Conservation (phyloP, 1,284 basidiomycete genomes). For the Cutaneotrichosporon sp. region DNA sequence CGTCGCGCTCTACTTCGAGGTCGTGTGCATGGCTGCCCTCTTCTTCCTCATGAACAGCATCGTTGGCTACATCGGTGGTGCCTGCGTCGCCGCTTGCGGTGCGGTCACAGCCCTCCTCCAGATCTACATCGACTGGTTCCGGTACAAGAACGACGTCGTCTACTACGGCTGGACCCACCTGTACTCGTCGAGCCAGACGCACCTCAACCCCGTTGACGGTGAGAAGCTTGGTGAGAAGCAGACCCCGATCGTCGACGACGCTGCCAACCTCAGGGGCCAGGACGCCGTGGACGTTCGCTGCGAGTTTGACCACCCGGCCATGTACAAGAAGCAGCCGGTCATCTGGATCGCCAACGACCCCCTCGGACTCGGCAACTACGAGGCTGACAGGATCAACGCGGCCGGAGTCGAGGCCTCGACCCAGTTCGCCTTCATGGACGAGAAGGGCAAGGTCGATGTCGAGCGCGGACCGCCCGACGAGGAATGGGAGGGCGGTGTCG, state of each 20-base stretch:
- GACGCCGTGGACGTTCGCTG: slow-evolving; percentile 30
- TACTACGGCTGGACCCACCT: slow-evolving; percentile 22
- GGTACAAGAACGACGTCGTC: slow-evolving; percentile 36
- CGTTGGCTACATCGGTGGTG: slow-evolving; percentile 41
- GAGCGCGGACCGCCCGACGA: slow-evolving; percentile 42
- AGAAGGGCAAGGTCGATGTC: slow-evolving; percentile 40
- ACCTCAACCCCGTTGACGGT: slow-evolving; percentile 19
- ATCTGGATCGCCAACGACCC: slow-evolving; percentile 49
- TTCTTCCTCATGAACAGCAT: slow-evolving; percentile 45
- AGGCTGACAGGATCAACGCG: slow-evolving; percentile 40
- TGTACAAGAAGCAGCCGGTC: slow-evolving; percentile 47
- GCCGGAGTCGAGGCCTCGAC: slow-evolving; percentile 42
- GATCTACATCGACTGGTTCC: slow-evolving; percentile 42
- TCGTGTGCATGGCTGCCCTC: slow-evolving; percentile 44
- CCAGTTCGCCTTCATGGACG: slow-evolving; percentile 44
- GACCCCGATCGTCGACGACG: slow-evolving; percentile 9
- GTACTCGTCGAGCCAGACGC: slow-evolving; percentile 16
- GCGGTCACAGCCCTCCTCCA: slow-evolving; percentile 39
- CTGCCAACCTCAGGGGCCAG: slow-evolving; percentile 5
- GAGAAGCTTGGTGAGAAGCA: background rate
- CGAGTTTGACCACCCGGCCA: slow-evolving; percentile 49
- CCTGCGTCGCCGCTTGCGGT: slow-evolving; percentile 43
- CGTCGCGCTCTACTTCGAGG: slow-evolving; percentile 45
- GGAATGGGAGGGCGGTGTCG: slow-evolving; percentile 31
- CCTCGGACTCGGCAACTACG: slow-evolving; percentile 43